These are phyloP conservation scores for Fistulifera solaris DNA, from an alignment of 108 stramenopile genomes.

Conservation along the genomic window DNA sequence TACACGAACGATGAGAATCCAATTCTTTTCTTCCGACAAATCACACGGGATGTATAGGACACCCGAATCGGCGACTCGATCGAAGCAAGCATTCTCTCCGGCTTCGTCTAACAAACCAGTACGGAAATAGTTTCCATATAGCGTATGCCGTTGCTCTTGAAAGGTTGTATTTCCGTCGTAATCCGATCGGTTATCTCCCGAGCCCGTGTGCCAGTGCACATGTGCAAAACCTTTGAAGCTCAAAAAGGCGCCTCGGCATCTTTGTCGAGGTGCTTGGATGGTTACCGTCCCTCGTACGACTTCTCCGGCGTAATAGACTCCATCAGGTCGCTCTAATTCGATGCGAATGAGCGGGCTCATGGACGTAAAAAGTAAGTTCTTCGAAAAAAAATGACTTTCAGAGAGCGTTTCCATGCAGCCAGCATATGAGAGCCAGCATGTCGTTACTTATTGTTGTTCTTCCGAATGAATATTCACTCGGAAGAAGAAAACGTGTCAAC, in stretches of 20 bases:
- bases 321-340: conserved; percentile 9
- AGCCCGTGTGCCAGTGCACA: conserved; percentile 20
- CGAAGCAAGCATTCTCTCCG: conserved; percentile 20
- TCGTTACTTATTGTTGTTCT: too few species aligned
- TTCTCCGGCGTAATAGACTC: conserved; percentile 15
- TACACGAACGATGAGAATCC: conserved; percentile 16
- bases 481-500: too few species aligned
- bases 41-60: conserved; percentile 35
- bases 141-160: conserved; percentile 6
- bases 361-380: too few species aligned
- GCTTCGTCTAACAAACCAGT: conserved; percentile 19
- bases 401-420: too few species aligned
- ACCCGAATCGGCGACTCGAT: conserved; percentile 5
- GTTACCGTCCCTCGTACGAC: conserved; percentile 12
- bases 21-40: background rate
- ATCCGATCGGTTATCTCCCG: conserved; percentile 18
- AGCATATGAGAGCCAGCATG: too few species aligned
- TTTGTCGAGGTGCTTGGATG: background rate
- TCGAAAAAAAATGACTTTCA: too few species aligned
- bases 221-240: conserved; percentile 1
- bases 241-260: conserved; percentile 1
- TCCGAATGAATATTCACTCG: too few species aligned
- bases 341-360: background rate
- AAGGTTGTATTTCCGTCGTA: conserved; percentile 14
- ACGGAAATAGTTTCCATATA: conserved; percentile 17